phyloP scores from a whole-genome alignment of 352 stramenopile species.

The Saprolegnia parasitica region DNA sequence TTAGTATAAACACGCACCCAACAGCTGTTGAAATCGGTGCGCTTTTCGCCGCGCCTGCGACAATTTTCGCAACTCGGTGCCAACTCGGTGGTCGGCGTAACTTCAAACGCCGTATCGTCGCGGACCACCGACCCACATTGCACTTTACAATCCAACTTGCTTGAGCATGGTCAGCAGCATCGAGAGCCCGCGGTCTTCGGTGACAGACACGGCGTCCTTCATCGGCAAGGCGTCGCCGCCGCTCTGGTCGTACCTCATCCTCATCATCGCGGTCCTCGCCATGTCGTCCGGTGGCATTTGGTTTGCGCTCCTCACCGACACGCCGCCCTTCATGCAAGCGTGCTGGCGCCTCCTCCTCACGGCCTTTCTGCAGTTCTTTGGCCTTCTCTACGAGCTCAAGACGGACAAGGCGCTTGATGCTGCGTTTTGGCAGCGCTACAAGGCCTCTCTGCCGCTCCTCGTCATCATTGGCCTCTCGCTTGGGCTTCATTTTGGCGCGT shows the following conservation, averaged over 20 bases:
- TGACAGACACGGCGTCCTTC: not conserved
- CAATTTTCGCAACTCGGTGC: not conserved
- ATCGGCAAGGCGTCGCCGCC: not conserved
- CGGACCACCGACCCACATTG: not conserved
- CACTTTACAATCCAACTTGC: not conserved
- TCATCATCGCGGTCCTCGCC: slow-evolving; percentile 19
- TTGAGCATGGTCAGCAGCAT: not conserved
- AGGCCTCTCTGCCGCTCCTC: not conserved
- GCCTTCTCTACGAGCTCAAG: slow-evolving; percentile 19
- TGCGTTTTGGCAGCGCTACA: slow-evolving; percentile 21
- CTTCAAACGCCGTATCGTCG: not conserved
- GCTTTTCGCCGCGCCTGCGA: not conserved
- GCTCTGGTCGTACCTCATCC: slow-evolving; percentile 14
- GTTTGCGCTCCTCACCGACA: slow-evolving; percentile 26
- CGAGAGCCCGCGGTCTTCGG: too few species aligned
- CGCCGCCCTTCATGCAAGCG: slow-evolving; percentile 19
- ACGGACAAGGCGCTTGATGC: slow-evolving; percentile 6
- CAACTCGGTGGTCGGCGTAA: not conserved
- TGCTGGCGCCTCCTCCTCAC: slow-evolving; percentile 22
- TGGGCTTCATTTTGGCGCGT: slow-evolving; percentile 16
- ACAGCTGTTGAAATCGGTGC: too few species aligned
- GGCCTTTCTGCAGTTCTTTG: slow-evolving; percentile 12
- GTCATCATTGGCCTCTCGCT: slow-evolving; percentile 12
- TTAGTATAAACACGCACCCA: not conserved
- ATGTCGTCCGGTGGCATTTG: slow-evolving; percentile 28